Evolutionary conservation across 1,284 basidiomycete genomes (phyloP), one percentile per base, ranked within the genome.

Genomic region (Papiliotrema fonsecae): DNA sequence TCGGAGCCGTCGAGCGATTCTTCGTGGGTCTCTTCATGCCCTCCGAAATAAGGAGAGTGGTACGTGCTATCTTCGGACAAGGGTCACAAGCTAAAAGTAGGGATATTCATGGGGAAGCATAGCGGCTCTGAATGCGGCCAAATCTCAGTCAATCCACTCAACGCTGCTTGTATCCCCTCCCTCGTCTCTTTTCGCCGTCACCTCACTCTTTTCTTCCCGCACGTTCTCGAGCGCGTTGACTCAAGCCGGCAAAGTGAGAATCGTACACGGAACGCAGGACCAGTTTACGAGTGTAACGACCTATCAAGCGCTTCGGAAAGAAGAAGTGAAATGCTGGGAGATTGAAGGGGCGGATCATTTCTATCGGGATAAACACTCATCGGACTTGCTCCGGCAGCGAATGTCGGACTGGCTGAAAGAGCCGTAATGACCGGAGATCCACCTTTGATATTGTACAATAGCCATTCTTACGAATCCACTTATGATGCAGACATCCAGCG

Each of bases 61-160:
- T 60, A 45, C 50, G 52, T 27, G 41, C 6, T n/a, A 44, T 51
- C 25, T 45, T 45, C 44, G 35, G 27, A 13, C 28, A 9, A 14
- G 6, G 11, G 18, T 21, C 19, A 10, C 43, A 46, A 16, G 16
- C 28, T 47, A 37, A 42, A 16, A 6, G 22, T 28, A 71, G 69
- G 69, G 67, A 4, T 72, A 72, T 48, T 72, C 69, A 9, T 70
- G 64, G 59, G 69, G 69, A 10, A 54, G 52, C 10, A 49, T 61
- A 13, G 36, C 59, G 22, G 56, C 62, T 36, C 34, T 63, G 7
- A 55, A 55, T 2, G 58, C 58, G 9, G 34, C 38, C 13, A 45
- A 46, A 4, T 21, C 38, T 16, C 6, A 47, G 2, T 2, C 30
- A 0, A 27, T 65, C 18, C 35, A 39, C 5, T 60, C 58, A 27